Base-by-base conservation (phyloP, 768 basidiomycete genomes). In the Pleurotus platypus region DNA sequence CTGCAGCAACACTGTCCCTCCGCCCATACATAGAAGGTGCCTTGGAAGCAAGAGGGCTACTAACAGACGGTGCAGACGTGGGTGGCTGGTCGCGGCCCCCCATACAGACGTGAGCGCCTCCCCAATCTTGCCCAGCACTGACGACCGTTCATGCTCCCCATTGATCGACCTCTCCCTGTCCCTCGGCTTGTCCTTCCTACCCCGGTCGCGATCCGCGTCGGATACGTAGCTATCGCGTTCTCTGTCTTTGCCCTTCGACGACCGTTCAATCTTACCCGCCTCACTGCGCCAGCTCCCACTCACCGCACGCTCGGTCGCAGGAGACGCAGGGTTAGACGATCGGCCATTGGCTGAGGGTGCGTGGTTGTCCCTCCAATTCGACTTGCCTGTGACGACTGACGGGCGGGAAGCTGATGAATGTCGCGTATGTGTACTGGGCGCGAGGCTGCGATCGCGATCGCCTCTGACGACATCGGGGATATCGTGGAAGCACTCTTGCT, bases 21-120 rank as follows among this genome's bases (percentile, higher is more conserved):
- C 18, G 30, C 18, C 50, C 50, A 24, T 53, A 53, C 12, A 53
- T 46, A 9, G 55, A 56, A n/a, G 27, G 16, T 37, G 15, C 26
- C 30, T 40, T 45, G 12, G 55, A 56, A 38, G 55, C 43, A 26
- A 26, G 24, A 9, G 27, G 46, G 43, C 55, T 56, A 27, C 30
- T 38, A 37, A 38, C 43, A 45, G 43, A n/a, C 15, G 55, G 43
- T 7, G 55, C n/a, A 15, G 46, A 45, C 8, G 37, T 30, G 20
- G 38, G 50, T 1, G 60, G 18, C 13, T 49, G n/a, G 62, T 61
- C 11, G 45, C 55, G 13, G 62, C 46, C 40, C 82, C 84, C 81
- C 83, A 83, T 4, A 82, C 71, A 0, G 80, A 73, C 18, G 64
- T 74, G 45, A 82, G 74, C 4, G 76, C 63, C 1, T 82, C 72